Evolutionary conservation across 108 stramenopile species (phyloP).

Genomic region (Epipyxis sp.): DNA sequence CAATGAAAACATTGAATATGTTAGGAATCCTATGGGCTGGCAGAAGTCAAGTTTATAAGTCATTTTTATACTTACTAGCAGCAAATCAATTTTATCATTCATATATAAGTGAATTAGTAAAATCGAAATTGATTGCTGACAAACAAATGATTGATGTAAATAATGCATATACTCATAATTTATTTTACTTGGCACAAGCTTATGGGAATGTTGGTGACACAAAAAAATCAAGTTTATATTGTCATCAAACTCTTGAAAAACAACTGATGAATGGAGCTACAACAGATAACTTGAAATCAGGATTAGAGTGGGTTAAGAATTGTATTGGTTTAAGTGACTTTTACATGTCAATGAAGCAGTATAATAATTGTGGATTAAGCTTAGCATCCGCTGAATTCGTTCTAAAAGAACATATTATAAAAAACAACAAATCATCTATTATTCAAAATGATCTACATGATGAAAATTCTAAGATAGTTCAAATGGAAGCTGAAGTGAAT

Average conservation of each 20-base stretch:
- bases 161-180: slow-evolving; percentile 1
- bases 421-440: background rate
- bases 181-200: slow-evolving; percentile 29
- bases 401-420: background rate
- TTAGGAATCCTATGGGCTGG: slow-evolving; percentile 28
- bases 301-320: slow-evolving; percentile 26
- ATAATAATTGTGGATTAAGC: no score
- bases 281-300: slow-evolving; percentile 1
- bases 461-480: background rate
- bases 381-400: background rate
- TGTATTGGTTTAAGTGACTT: slow-evolving; percentile 16
- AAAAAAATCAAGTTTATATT: background rate
- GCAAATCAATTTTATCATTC: background rate
- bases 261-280: background rate
- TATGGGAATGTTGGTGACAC: slow-evolving; percentile 20
- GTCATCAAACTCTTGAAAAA: slow-evolving; percentile 15
- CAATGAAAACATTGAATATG: slow-evolving; percentile 18
- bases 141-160: background rate
- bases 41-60: background rate
- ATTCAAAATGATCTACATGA: background rate
- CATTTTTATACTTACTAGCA: slow-evolving; percentile 6
- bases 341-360: background rate
- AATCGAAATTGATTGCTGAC: background rate
- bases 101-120: background rate
- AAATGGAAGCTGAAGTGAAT: slow-evolving; percentile 20